Evolutionary conservation across 2,329 filamentous ascomycete genomes (phyloP).

Genomic region (Mycosphaerella sp.): DNA sequence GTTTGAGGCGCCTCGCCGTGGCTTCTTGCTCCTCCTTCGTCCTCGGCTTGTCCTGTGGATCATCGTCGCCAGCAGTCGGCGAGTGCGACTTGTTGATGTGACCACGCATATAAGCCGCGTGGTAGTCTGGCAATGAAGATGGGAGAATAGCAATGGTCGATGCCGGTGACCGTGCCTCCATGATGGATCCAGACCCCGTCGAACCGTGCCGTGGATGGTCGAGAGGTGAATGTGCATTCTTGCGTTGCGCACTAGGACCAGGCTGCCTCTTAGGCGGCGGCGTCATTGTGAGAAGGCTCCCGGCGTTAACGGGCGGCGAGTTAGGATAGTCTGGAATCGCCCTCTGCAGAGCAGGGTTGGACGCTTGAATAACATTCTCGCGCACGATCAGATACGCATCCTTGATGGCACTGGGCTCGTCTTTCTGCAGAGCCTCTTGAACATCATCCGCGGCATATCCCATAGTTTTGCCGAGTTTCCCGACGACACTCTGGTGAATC

Average conservation of each 20-base stretch:
- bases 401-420: slow-evolving; percentile 96
- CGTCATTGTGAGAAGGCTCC: slow-evolving; percentile 9
- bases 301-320: slow-evolving; percentile 18
- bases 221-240: slow-evolving; percentile 14
- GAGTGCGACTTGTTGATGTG: slow-evolving; percentile 35
- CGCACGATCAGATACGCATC: slow-evolving; percentile 97
- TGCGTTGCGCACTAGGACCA: slow-evolving; percentile 12
- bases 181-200: slow-evolving; percentile 36
- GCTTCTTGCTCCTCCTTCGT: slow-evolving; percentile 66
- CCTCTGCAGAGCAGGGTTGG: slow-evolving; percentile 54
- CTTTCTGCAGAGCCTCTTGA: slow-evolving; percentile 81
- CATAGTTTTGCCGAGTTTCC: slow-evolving; percentile 97
- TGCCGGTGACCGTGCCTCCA: slow-evolving; percentile 39
- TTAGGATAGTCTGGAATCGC: slow-evolving; percentile 47
- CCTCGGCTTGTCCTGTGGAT: slow-evolving; percentile 34
- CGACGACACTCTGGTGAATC: slow-evolving; percentile 84
- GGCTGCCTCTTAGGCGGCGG: slow-evolving; percentile 32
- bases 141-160: slow-evolving; percentile 90
- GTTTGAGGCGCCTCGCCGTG: slow-evolving; percentile 72
- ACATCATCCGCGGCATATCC: slow-evolving; percentile 94
- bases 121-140: slow-evolving; percentile 82
- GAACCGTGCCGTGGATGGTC: slow-evolving; percentile 42
- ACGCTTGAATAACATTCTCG: slow-evolving; percentile 96
- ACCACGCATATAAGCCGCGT: slow-evolving; percentile 82
- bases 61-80: slow-evolving; percentile 25